A percentile compares a stretch with the other conserved stretches of the same genome.
Evolutionary conservation across 1,139 yeast genomes (phyloP).

Genomic region (Ashbya aceris): DNA sequence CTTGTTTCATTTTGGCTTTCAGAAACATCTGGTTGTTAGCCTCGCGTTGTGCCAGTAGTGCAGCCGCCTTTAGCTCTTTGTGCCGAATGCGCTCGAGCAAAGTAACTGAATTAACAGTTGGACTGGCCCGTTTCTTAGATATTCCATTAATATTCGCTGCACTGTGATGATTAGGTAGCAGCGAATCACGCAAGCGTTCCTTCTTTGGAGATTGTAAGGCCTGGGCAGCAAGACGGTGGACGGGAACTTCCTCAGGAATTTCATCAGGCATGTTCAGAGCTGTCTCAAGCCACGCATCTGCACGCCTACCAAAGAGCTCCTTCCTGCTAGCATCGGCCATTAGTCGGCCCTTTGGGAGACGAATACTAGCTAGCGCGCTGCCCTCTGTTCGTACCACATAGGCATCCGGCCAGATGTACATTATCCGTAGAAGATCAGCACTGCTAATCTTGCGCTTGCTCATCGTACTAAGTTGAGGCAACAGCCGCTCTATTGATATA

Average conservation of each 20-base stretch:
- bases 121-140: not conserved
- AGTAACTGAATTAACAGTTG: conserved; percentile 5
- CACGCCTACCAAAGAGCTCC: conserved; percentile 17
- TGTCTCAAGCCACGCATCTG: conserved; percentile 18
- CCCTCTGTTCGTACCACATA: conserved; percentile 19
- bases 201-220: not conserved
- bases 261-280: not conserved
- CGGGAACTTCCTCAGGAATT: conserved; percentile 18
- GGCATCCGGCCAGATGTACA: conserved; percentile 23
- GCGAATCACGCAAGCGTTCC: not conserved
- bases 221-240: conserved; percentile 9
- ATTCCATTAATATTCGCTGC: conserved; percentile 3
- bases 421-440: conserved; percentile 16
- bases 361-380: conserved; percentile 17
- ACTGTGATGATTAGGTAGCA: not conserved
- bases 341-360: conserved; percentile 14
- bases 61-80: conserved; percentile 23
- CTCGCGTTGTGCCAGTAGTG: conserved; percentile 26
- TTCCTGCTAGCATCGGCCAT: conserved; percentile 20
- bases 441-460: conserved; percentile 16
- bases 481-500: conserved; percentile 14
- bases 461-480: conserved; percentile 26
- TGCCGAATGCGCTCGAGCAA: conserved; percentile 21
- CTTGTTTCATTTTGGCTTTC: conserved; percentile 35
- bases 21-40: conserved; percentile 34